Percentiles rank a stretch among this genome's conserved stretches.
These are phyloP conservation scores for Fusarium austroafricanum DNA, from an alignment of 2,329 filamentous ascomycete species.

Conservation along the genomic window DNA sequence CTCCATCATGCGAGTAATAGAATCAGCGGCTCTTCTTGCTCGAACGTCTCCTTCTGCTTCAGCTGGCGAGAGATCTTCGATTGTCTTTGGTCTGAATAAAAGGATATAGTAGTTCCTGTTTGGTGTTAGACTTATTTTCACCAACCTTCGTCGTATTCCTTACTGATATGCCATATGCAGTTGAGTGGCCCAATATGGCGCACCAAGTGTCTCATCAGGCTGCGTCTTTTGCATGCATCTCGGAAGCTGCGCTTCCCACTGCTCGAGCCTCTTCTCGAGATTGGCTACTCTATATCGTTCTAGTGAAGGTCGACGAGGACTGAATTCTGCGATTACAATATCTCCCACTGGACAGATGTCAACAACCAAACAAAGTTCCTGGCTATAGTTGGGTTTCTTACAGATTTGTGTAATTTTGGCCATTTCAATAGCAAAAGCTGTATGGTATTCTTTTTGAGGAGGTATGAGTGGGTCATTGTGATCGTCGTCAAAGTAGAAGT, in stretches of 20 bases:
- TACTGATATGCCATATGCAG: conserved; percentile 39
- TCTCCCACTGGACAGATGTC: conserved; percentile 33
- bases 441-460: conserved; percentile 17
- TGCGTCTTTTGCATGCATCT: conserved; percentile 1
- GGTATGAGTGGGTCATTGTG: background rate
- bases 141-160: accelerated
- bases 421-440: conserved; percentile 31
- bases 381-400: conserved; percentile 7
- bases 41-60: conserved; percentile 16
- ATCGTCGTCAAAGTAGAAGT: conserved; percentile 27
- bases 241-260: conserved; percentile 22
- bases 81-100: conserved; percentile 23
- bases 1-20: conserved; percentile 32
- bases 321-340: conserved; percentile 36
- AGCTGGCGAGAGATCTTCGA: background rate
- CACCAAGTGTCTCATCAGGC: conserved; percentile 15
- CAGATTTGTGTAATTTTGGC: conserved; percentile 10
- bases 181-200: conserved; percentile 30
- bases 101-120: conserved; percentile 26
- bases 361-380: no score
- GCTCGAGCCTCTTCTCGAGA: background rate
- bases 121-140: accelerated
- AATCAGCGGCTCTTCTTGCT: conserved; percentile 28
- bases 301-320: conserved; percentile 9
- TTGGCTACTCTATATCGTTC: background rate